Percentiles rank a stretch among this genome's conserved stretches.
phyloP scores from a whole-genome alignment of 2,329 filamentous ascomycete species.

The Podosphaera fusca region DNA sequence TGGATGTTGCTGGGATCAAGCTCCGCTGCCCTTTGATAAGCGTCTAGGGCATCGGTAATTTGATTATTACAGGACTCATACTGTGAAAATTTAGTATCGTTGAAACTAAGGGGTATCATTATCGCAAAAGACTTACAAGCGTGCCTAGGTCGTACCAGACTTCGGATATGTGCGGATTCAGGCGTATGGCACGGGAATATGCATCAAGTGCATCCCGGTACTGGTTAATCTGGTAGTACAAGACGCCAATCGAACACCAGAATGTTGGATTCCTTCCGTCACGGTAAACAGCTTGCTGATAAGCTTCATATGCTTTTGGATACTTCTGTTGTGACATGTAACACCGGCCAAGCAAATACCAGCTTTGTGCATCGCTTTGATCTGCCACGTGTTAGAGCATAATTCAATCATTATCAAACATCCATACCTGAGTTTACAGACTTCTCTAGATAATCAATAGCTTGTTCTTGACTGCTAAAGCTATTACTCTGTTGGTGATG shows the following conservation, averaged over 20 bases:
- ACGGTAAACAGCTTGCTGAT: constrained; percentile 94
- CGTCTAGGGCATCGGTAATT: constrained; percentile 84
- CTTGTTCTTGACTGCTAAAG: constrained; percentile 81
- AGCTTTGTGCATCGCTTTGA: constrained; percentile 87
- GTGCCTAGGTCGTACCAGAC: constrained; percentile 98
- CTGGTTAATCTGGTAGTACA: constrained; percentile 99
- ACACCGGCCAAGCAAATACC: constrained; percentile 91
- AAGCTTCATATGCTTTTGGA: constrained; percentile 93
- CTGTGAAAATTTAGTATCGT: constrained; percentile 20
- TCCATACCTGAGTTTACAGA: constrained; percentile 70
- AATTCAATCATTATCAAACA: constrained; percentile 1
- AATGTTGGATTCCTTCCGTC: constrained; percentile 96
- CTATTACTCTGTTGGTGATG: constrained; percentile 88
- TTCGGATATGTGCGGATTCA: constrained; percentile 96
- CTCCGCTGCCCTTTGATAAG: constrained; percentile 83
- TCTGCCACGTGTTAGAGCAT: constrained; percentile 31
- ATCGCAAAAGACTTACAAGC: constrained; percentile 37
- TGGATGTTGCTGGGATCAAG: constrained; percentile 82
- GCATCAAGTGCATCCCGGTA: constrained; percentile 94
- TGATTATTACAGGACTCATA: constrained; percentile 99
- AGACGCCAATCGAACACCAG: constrained; percentile 96
- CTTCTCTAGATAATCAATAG: constrained; percentile 92
- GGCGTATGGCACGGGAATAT: constrained; percentile 82
- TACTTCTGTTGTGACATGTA: constrained; percentile 99
- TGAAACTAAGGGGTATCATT: constrained; percentile 7